Evolutionary conservation across 352 stramenopile genomes (phyloP).

Genomic region (Pythium biforme): DNA sequence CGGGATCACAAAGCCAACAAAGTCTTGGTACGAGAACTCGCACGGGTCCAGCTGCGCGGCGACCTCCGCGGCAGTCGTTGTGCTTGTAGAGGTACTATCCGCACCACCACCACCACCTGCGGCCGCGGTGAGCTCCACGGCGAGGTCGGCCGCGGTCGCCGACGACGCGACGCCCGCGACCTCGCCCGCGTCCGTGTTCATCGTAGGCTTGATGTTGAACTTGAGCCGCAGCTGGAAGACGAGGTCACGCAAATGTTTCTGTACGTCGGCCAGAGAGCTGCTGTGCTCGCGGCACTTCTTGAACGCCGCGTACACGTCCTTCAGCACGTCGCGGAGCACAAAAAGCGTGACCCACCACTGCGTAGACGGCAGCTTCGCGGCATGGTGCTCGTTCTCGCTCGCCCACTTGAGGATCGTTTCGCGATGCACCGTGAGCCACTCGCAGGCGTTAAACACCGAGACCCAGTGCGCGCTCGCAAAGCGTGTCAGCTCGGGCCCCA

Average conservation of each 20-base stretch:
- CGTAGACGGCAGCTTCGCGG: slow-evolving; percentile 24
- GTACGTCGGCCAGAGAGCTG: slow-evolving; percentile 36
- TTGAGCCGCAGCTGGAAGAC: slow-evolving; percentile 51
- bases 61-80: neutral
- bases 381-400: slow-evolving; percentile 27
- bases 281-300: slow-evolving; percentile 33
- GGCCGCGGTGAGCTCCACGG: neutral
- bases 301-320: slow-evolving; percentile 38
- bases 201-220: slow-evolving; percentile 43
- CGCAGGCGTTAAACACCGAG: slow-evolving; percentile 35
- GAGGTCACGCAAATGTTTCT: slow-evolving; percentile 44
- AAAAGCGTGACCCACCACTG: slow-evolving; percentile 48
- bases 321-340: slow-evolving; percentile 46
- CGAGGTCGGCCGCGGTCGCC: slow-evolving; percentile 1
- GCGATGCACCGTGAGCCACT: slow-evolving; percentile 47
- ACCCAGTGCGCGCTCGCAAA: slow-evolving; percentile 37
- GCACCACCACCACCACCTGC: slow-evolving; percentile 4
- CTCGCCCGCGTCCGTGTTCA: neutral
- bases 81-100: neutral
- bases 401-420: slow-evolving; percentile 45
- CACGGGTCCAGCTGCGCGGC: slow-evolving; percentile 30
- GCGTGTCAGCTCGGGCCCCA: slow-evolving; percentile 25
- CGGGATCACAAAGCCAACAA: slow-evolving; percentile 43
- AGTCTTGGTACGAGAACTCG: slow-evolving; percentile 56
- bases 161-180: slow-evolving; percentile 1